Percentiles rank a stretch among this genome's conserved stretches.
Evolutionary conservation across 2,329 filamentous ascomycete genomes (phyloP).

Genomic region (Exophiala viscosa): DNA sequence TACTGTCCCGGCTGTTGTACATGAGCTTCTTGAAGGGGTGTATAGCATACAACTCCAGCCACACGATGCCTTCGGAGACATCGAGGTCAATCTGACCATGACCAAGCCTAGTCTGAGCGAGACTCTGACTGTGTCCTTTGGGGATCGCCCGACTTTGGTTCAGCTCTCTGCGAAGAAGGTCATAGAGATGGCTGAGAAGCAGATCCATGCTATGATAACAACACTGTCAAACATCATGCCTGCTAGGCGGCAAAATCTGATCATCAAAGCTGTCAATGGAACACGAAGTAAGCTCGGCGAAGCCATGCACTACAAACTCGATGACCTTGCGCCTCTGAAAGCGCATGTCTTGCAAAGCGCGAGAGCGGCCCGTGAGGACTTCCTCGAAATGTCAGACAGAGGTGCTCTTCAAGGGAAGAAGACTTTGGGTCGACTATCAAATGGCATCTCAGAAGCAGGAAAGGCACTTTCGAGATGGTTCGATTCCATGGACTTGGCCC

Average conservation of each 20-base stretch:
- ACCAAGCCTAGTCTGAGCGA: conserved; percentile 36
- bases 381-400: neutral
- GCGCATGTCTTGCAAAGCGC: neutral
- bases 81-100: conserved; percentile 48
- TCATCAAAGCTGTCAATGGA: neutral
- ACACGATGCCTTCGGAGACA: conserved; percentile 46
- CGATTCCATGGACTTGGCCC: neutral
- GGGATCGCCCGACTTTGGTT: conserved; percentile 47
- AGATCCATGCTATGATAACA: conserved; percentile 27
- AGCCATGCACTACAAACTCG: neutral
- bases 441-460: neutral
- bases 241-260: neutral
- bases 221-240: neutral
- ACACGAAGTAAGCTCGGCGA: neutral
- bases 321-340: neutral
- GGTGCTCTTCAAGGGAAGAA: neutral
- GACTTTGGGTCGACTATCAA: neutral
- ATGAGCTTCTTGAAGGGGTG: conserved; percentile 51
- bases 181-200: conserved; percentile 35
- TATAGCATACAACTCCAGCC: conserved; percentile 51
- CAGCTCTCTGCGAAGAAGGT: conserved; percentile 43
- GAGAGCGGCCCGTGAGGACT: neutral
- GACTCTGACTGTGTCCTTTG: conserved; percentile 38
- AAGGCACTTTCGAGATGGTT: neutral
- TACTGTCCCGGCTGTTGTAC: conserved; percentile 44